Conservation (phyloP, 2,329 filamentous ascomycete genomes). For the Neoscytalidium dimidiatum region DNA sequence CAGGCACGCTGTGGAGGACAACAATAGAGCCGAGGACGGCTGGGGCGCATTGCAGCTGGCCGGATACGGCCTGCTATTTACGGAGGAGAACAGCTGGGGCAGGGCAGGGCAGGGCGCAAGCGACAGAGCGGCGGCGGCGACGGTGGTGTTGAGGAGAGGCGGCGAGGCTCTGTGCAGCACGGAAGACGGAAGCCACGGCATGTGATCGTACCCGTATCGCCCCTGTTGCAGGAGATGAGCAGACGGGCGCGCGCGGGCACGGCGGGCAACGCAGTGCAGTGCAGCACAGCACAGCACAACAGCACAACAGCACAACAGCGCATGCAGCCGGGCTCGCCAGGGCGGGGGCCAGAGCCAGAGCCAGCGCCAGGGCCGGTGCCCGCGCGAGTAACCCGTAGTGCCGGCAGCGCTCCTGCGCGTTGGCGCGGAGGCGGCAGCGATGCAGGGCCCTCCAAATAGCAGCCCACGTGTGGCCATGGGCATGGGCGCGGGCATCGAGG, state of each 20-base stretch:
- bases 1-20: neutral
- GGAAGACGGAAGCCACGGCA: constrained; percentile 6
- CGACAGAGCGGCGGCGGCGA: neutral
- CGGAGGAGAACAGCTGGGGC: neutral
- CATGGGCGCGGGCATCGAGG: neutral
- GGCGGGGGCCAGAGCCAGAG: neutral
- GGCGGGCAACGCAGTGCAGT: neutral
- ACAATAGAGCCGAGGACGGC: neutral
- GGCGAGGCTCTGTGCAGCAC: constrained; percentile 5
- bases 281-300: too few relatives aligned
- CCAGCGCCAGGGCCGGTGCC: neutral
- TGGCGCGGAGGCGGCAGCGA: neutral
- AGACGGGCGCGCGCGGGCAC: neutral
- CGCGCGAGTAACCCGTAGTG: neutral
- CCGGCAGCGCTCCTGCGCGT: neutral
- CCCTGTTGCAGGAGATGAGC: constrained; percentile 9
- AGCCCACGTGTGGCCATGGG: constrained; percentile 7
- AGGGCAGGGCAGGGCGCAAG: neutral
- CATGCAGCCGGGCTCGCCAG: neutral
- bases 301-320: too few relatives aligned
- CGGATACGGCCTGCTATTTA: too few relatives aligned
- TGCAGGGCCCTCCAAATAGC: neutral
- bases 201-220: constrained; percentile 9
- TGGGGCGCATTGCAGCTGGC: too few relatives aligned
- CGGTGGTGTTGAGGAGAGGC: neutral